These are phyloP conservation scores for Penicillium occitanis DNA, from an alignment of 2,329 filamentous ascomycete genomes.

Conservation along the genomic window DNA sequence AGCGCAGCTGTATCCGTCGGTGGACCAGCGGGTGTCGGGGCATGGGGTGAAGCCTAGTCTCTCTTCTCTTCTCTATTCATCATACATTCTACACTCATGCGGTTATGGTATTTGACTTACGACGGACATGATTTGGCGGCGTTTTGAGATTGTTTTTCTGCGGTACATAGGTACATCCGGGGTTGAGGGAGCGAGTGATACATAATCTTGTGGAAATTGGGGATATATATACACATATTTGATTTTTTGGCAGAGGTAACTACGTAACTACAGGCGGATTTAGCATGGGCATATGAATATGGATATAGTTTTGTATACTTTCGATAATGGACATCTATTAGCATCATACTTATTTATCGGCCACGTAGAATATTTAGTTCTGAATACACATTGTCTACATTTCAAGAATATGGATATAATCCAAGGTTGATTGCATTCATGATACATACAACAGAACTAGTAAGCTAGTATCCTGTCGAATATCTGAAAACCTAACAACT, in stretches of 20 bases:
- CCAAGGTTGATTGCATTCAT: constrained; percentile 16
- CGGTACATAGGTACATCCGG: neutral
- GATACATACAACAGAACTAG: constrained; percentile 16
- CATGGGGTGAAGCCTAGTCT: constrained; percentile 68
- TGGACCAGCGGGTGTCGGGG: constrained; percentile 64
- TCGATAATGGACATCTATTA: neutral
- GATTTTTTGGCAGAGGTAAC: neutral
- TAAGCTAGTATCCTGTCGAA: constrained; percentile 5
- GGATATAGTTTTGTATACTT: neutral
- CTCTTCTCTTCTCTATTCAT: neutral
- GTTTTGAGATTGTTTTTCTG: neutral
- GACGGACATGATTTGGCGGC: constrained; percentile 7
- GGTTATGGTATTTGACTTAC: neutral
- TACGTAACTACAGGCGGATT: neutral
- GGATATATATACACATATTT: neutral
- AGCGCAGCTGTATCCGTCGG: constrained; percentile 68
- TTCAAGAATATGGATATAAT: neutral
- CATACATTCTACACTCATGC: neutral
- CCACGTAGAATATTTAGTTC: neutral
- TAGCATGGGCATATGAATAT: neutral
- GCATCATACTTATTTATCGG: neutral
- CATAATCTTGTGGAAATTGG: neutral
- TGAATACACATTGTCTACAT: neutral
- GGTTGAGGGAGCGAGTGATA: neutral
- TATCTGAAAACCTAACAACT: constrained; percentile 13